Conservation (phyloP, 768 basidiomycete species). For the Tylopilus sp. region DNA sequence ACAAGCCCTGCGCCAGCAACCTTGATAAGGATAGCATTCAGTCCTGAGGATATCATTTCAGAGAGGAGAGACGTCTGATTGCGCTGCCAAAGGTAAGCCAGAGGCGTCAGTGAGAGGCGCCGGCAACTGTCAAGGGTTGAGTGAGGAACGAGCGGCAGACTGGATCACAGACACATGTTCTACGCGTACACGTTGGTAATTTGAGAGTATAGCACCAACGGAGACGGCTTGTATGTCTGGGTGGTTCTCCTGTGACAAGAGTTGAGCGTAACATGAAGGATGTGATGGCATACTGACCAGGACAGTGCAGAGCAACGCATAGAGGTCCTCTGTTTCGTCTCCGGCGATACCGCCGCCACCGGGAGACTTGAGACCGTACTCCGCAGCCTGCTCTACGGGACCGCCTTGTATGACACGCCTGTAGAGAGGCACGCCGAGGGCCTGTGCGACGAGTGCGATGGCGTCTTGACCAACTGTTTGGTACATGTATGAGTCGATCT, state of each 20-base stretch:
- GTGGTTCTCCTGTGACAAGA: slow-evolving; percentile 52
- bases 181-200: slow-evolving; percentile 94
- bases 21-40: slow-evolving; percentile 88
- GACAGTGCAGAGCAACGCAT: slow-evolving; percentile 64
- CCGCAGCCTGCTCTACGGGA: slow-evolving; percentile 75
- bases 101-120: slow-evolving; percentile 71
- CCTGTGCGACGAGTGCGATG: slow-evolving; percentile 79
- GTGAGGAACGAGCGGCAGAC: neutral
- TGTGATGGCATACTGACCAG: slow-evolving; percentile 52
- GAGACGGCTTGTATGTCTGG: slow-evolving; percentile 85
- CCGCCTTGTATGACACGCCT: slow-evolving; percentile 75
- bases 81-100: slow-evolving; percentile 93
- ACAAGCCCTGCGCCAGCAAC: slow-evolving; percentile 92
- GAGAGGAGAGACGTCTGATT: slow-evolving; percentile 80
- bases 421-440: slow-evolving; percentile 84
- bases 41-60: slow-evolving; percentile 79
- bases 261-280: neutral
- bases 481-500: slow-evolving; percentile 97
- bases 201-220: slow-evolving; percentile 95
- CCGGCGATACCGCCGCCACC: slow-evolving; percentile 55
- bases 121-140: slow-evolving; percentile 54
- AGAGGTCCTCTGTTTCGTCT: slow-evolving; percentile 97
- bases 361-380: slow-evolving; percentile 76
- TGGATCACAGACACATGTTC: slow-evolving; percentile 81
- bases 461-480: slow-evolving; percentile 99